Evolutionary conservation across 2,329 filamentous ascomycete species (phyloP).

Genomic region (Ceratocystis lukuohia): DNA sequence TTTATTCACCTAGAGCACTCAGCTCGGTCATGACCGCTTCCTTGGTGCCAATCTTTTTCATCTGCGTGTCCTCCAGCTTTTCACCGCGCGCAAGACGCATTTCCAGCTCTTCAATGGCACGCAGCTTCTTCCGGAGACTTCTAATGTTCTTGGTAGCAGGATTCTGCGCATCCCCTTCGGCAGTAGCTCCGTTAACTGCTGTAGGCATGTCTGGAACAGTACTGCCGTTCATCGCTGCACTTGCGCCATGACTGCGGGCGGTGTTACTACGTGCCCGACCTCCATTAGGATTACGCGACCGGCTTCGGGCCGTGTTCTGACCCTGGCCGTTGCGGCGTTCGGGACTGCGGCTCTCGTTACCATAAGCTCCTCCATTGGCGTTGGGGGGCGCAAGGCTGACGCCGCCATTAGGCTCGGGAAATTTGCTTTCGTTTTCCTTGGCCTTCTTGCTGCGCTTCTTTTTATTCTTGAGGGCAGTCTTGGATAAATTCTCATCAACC

Average conservation of each 20-base stretch:
- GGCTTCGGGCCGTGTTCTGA: slow-evolving; percentile 34
- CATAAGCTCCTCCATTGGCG: slow-evolving; percentile 27
- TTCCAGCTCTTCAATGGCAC: slow-evolving; percentile 94
- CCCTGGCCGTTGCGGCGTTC: slow-evolving; percentile 44
- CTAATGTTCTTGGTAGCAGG: slow-evolving; percentile 91
- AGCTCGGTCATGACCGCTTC: slow-evolving; percentile 72
- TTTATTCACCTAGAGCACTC: slow-evolving; percentile 38
- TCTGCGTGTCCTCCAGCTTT: slow-evolving; percentile 94
- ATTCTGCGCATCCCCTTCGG: slow-evolving; percentile 38
- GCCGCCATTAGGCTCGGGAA: slow-evolving; percentile 33
- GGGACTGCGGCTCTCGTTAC: slow-evolving; percentile 46
- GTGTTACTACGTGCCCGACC: slow-evolving; percentile 39
- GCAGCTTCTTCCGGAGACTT: slow-evolving; percentile 88
- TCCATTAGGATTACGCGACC: slow-evolving; percentile 38
- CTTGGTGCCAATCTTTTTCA: slow-evolving; percentile 96
- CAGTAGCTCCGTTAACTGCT: slow-evolving; percentile 27
- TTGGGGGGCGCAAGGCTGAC: slow-evolving; percentile 36
- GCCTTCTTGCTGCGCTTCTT: slow-evolving; percentile 92
- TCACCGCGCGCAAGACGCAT: slow-evolving; percentile 90
- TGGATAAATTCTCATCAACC: slow-evolving; percentile 63
- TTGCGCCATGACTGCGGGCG: slow-evolving; percentile 27
- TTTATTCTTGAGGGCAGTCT: slow-evolving; percentile 88
- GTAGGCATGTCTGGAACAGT: slow-evolving; percentile 20
- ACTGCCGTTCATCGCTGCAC: background rate
- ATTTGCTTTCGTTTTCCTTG: slow-evolving; percentile 59